Evolutionary conservation across 2,329 filamentous ascomycete genomes (phyloP).

Genomic region (Curvularia lunata): DNA sequence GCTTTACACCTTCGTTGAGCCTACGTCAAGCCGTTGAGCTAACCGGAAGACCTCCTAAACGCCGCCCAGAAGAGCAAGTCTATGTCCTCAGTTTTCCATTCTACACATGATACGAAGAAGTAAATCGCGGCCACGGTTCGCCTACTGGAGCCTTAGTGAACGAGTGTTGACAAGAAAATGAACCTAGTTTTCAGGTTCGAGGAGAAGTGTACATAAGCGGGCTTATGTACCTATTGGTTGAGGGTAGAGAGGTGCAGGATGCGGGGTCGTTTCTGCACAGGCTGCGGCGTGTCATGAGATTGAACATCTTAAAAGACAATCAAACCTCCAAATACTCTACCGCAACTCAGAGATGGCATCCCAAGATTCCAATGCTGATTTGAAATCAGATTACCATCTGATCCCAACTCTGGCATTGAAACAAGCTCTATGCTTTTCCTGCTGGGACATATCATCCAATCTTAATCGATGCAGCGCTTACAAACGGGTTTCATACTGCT

Average conservation of each 20-base stretch:
- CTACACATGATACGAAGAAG: no score
- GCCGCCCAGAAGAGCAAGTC: no score
- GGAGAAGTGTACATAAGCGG: background rate
- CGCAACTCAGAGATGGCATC: background rate
- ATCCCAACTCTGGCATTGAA: background rate
- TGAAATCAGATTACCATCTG: background rate
- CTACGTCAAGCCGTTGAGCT: no score
- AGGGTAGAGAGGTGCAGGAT: background rate
- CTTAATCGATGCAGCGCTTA: background rate
- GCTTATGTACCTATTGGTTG: background rate
- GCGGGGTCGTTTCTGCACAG: background rate
- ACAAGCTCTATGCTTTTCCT: background rate
- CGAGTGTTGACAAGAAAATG: background rate
- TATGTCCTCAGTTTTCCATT: no score
- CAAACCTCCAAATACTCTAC: no score
- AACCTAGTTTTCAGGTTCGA: background rate
- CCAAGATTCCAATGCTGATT: background rate
- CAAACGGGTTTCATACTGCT: background rate
- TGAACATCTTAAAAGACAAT: background rate
- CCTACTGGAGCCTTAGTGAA: background rate
- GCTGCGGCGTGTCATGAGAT: background rate
- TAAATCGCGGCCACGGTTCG: no score
- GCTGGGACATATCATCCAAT: background rate
- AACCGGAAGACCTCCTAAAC: no score
- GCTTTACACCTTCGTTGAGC: no score